phyloP scores from a whole-genome alignment of 2,329 filamentous ascomycete species.

The Coniochaeta ligniaria region DNA sequence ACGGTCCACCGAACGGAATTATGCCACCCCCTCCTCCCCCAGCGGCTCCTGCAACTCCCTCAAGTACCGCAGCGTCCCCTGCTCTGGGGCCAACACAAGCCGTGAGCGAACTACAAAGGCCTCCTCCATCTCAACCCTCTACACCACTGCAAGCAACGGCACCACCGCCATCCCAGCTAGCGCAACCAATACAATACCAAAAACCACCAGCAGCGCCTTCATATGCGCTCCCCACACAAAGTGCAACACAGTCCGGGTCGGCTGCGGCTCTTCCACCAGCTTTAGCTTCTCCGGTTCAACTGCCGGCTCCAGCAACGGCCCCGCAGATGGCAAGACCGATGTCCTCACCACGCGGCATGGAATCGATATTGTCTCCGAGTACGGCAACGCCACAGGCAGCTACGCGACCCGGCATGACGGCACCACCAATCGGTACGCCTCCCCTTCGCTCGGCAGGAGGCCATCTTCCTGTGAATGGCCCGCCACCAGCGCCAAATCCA shows the following conservation, averaged over 20 bases:
- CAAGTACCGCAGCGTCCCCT: constrained; percentile 14
- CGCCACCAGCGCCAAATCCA: background rate
- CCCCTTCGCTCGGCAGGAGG: background rate
- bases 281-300: background rate
- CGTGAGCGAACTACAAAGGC: constrained; percentile 9
- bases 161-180: constrained; percentile 1
- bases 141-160: constrained; percentile 7
- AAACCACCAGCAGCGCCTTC: constrained; percentile 7
- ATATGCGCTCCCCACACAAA: constrained; percentile 5
- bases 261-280: background rate
- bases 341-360: constrained; percentile 21
- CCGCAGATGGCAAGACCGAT: constrained; percentile 7
- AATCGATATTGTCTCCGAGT: constrained; percentile 16
- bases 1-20: constrained; percentile 55
- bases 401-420: background rate
- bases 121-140: constrained; percentile 7
- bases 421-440: background rate
- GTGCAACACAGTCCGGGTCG: constrained; percentile 2
- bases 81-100: constrained; percentile 12
- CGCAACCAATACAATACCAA: constrained; percentile 7
- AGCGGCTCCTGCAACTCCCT: constrained; percentile 17
- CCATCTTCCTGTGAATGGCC: background rate
- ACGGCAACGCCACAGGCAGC: constrained; percentile 3
- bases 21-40: constrained; percentile 48
- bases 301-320: background rate